Conservation (phyloP, 2,329 filamentous ascomycete species). For the Chrysoporthe cubensis region DNA sequence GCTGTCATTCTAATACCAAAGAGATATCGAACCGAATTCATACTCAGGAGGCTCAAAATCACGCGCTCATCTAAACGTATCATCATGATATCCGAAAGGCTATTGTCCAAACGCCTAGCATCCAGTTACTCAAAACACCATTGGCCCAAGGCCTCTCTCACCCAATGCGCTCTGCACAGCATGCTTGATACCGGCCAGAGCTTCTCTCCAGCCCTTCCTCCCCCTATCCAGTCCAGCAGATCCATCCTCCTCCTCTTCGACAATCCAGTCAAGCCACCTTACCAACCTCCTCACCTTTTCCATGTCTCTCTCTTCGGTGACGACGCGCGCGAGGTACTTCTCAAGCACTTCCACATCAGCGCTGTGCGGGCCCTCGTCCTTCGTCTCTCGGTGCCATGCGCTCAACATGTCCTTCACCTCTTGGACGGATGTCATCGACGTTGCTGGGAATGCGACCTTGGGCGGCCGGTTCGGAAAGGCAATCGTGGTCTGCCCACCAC, state of each 20-base stretch:
- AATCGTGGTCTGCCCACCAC: constrained; percentile 47
- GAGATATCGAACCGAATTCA: not conserved
- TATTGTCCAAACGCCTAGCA: constrained; percentile 2
- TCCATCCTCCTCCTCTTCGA: constrained; percentile 54
- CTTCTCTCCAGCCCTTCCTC: constrained; percentile 51
- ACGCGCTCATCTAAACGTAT: not conserved
- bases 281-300: constrained; percentile 90
- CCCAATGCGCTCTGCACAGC: constrained; percentile 59
- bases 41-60: not conserved
- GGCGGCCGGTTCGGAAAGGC: constrained; percentile 51
- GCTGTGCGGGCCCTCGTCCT: constrained; percentile 73
- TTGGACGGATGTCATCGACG: constrained; percentile 45
- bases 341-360: constrained; percentile 78
- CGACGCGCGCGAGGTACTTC: constrained; percentile 72
- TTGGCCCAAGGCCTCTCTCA: constrained; percentile 58
- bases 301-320: constrained; percentile 77
- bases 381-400: constrained; percentile 77
- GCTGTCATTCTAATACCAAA: not conserved
- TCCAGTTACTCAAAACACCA: constrained; percentile 49
- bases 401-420: constrained; percentile 76
- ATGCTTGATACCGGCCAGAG: constrained; percentile 49
- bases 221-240: constrained; percentile 37
- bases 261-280: constrained; percentile 65
- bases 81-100: not conserved
- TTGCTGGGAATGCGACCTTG: constrained; percentile 51